Base-by-base conservation (phyloP, 805 yeast species). In the Yarrowia hollandica region DNA sequence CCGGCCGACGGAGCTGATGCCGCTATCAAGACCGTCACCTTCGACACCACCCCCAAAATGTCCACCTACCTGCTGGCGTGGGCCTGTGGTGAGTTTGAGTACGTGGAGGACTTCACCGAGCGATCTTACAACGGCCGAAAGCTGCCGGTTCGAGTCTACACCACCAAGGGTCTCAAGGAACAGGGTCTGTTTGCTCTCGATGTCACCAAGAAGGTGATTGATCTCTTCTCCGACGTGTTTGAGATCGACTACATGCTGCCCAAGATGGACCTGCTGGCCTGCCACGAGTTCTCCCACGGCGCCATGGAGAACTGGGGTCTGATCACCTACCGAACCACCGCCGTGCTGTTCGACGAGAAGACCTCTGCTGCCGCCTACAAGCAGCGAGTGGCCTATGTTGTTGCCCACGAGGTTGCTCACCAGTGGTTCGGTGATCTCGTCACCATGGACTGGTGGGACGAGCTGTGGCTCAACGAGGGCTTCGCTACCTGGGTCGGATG, bases 361-460 rank as follows among this genome's bases (percentile, higher is more conserved):
- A 81, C 80, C 65, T 78, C 90, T 34, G 82, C 84, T 62, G 75
- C 82, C 63, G 76, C 75, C 61, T 80, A 86, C 64, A 82, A 83
- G 70, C 84, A 83, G 70, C 79, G 91, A 71, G 94, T 88, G 35
- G 86, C 90, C 33, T 92, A 88, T 69, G 94, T 88, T 50, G 90
- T 88, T 42, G 88, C 85, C 75, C 96, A 88, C 75, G 96, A 88
- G 74, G 79, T 88, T 75, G 94, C 95, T 52, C 96, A 88, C 72
- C 96, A 88, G 76, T 88, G 96, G 96, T 88, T 88, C 67, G 96
- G 96, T 69, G 85, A 88, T 72, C 78, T 88, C 73, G 95, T 88
- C 62, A 88, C 96, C 59, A 88, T 88, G 95, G 91, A 87, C 68
- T 88, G 89, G 85, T 88, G 96, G 96, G 89, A 86, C 72, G 92